Percentiles rank a stretch among this genome's conserved stretches.
phyloP scores from a whole-genome alignment of 148 eudicot species.

The Amaranthus palmeri region DNA sequence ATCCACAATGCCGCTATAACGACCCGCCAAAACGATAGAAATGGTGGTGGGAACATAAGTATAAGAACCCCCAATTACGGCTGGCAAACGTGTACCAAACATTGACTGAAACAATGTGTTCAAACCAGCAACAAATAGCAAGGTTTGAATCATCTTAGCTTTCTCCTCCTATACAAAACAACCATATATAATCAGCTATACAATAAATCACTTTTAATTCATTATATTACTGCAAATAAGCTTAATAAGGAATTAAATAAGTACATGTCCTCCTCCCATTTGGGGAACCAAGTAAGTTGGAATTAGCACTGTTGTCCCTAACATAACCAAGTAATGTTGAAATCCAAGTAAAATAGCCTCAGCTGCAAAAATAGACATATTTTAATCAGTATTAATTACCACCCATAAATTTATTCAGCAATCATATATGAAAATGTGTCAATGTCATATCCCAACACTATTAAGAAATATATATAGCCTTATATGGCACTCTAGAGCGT shows the following conservation, averaged over 20 bases:
- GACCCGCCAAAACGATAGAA: constrained; percentile 70
- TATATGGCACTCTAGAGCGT: no score
- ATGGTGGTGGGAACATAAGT: constrained; percentile 72
- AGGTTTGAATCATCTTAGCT: constrained; percentile 74
- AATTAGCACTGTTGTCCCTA: constrained; percentile 83
- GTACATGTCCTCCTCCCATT: constrained; percentile 90
- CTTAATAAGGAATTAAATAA: not conserved
- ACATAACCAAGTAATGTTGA: constrained; percentile 88
- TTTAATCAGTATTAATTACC: constrained; percentile 20
- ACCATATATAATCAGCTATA: constrained; percentile 3
- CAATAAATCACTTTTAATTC: not conserved
- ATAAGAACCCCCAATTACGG: constrained; percentile 82
- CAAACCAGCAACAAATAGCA: constrained; percentile 78
- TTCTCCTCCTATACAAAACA: constrained; percentile 54
- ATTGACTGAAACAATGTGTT: constrained; percentile 65
- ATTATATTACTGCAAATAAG: not conserved
- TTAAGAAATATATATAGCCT: no score
- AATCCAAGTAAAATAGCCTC: constrained; percentile 83
- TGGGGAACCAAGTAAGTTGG: constrained; percentile 71
- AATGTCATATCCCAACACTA: no score
- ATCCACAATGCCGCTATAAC: constrained; percentile 53
- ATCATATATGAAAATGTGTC: no score
- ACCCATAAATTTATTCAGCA: no score
- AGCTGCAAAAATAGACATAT: constrained; percentile 38
- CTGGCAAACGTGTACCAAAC: constrained; percentile 82